phyloP scores from a whole-genome alignment of 257 asterid genomes.

The Solanum bulbocastanum region DNA sequence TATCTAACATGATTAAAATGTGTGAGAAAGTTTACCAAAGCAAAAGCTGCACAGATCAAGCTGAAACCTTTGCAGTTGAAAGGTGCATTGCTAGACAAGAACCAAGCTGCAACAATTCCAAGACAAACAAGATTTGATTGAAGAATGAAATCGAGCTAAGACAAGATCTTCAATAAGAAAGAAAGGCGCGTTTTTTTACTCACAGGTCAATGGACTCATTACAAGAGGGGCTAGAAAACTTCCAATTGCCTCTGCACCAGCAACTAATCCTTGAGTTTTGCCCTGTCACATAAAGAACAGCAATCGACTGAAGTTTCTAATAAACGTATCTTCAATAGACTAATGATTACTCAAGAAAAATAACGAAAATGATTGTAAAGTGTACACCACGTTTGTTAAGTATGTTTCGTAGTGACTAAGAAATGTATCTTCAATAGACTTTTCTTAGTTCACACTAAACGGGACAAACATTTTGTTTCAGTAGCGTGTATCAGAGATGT shows the following conservation, averaged over 20 bases:
- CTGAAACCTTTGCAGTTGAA: constrained; percentile 90
- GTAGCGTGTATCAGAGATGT: neutral
- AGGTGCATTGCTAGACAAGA: constrained; percentile 69
- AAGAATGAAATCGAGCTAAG: neutral
- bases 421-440: neutral
- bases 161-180: neutral
- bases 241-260: neutral
- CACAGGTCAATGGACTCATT: constrained; percentile 82
- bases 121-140: neutral
- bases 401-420: neutral
- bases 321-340: neutral
- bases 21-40: constrained; percentile 40
- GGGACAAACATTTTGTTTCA: neutral
- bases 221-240: constrained; percentile 11
- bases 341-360: neutral
- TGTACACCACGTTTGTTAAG: neutral
- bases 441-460: neutral
- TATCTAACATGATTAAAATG: neutral
- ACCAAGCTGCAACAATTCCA: constrained; percentile 52
- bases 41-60: constrained; percentile 58
- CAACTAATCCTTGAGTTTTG: constrained; percentile 39
- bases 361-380: neutral
- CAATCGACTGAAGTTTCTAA: neutral
- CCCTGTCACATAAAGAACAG: constrained; percentile 27
- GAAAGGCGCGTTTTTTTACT: constrained; percentile 5